A percentile compares a stretch with the other conserved stretches of the same genome.
phyloP scores from a whole-genome alignment of 1,284 basidiomycete genomes.

The Ustilago nuda region DNA sequence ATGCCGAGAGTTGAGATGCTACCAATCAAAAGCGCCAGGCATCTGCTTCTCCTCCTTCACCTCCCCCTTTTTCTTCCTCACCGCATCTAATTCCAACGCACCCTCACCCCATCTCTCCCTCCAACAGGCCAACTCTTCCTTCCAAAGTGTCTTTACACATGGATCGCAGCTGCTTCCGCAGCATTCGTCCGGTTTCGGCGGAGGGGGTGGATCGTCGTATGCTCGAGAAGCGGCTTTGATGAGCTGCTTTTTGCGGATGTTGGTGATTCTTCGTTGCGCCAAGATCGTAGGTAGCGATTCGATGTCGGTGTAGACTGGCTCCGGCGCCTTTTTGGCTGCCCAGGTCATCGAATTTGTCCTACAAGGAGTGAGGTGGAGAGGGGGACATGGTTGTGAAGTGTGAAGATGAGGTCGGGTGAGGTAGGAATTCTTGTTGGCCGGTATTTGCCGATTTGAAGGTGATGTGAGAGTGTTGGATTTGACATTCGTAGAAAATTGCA shows the following conservation, averaged over 20 bases:
- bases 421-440: neutral
- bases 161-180: conserved; percentile 56
- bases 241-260: conserved; percentile 56
- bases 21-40: conserved; percentile 49
- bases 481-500: neutral
- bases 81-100: conserved; percentile 12
- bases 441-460: neutral
- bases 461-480: neutral
- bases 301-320: conserved; percentile 45
- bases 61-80: neutral
- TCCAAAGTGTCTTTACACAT: conserved; percentile 59
- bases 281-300: conserved; percentile 34
- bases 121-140: conserved; percentile 54
- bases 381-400: neutral
- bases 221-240: conserved; percentile 45
- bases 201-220: conserved; percentile 52
- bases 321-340: conserved; percentile 27
- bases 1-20: neutral
- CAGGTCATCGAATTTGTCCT: conserved; percentile 16
- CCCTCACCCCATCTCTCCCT: conserved; percentile 45
- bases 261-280: conserved; percentile 43
- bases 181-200: conserved; percentile 55
- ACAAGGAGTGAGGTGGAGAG: neutral
- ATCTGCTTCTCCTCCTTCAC: conserved; percentile 14
- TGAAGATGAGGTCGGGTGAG: neutral